Evolutionary conservation across 2,329 filamentous ascomycete species (phyloP), one percentile per base, ranked within the genome.

Genomic region (Aspergillus sp.): DNA sequence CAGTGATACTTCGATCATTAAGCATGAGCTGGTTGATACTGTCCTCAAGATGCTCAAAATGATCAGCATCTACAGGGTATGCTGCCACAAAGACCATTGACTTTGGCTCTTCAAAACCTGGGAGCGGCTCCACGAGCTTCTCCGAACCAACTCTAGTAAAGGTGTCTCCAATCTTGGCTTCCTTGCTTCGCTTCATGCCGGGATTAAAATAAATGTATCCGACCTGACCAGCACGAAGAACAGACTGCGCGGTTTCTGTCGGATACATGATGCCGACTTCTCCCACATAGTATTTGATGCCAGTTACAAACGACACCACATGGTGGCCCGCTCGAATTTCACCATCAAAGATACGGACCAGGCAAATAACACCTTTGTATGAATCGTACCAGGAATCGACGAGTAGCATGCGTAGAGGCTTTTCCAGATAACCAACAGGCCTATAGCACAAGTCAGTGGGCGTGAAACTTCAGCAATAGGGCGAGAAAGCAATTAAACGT

Each of bases 361-460:
- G 76, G 40, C 96, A 77, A 42, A 97, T 86, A 31, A 98, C 93
- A 9, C 93, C 93, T 53, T 90, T 86, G 67, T 96, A 98, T 48
- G 85, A 90, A 61, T 95, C 90, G 64, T 98, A 98, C 93, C 93
- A 98, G 19, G 90, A 96, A 68, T 98, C 93, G 27, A 98, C 90
- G 10, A 98, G 81, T 38, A 98, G 74, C 69, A 97, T 78, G 46
- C 88, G 83, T 44, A 96, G 68, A 1, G 90, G 88, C 56, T 83
- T 86, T 11, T 69, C 75, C 42, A 76, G 70, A 55, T 93, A 83
- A 5, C 93, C 93, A 1, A 79, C 68, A 0, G 93, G 93, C 33
- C 70, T 73, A 46, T 40, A 32, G 30, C 41, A 36, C 31, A 9
- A 28, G 48, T 65, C 37, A 66, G 56, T 27, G 42, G 11, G 26